These are phyloP conservation scores for Echria macrotheca DNA, from an alignment of 495 filamentous ascomycete species.

Conservation along the genomic window DNA sequence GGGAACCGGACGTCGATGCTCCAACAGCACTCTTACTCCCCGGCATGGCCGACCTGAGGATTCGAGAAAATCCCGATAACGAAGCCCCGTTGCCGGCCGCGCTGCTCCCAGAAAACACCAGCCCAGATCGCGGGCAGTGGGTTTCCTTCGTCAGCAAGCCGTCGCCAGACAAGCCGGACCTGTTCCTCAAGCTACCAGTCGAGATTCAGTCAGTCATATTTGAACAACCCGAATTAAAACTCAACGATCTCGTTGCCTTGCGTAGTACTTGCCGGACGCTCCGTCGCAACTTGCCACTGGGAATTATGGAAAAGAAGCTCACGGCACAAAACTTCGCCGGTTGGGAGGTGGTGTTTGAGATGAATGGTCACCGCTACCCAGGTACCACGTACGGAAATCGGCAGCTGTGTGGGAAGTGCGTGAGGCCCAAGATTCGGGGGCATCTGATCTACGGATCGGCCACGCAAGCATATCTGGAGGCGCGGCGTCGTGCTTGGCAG, in stretches of 20 bases:
- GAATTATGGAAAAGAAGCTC: conserved; percentile 3
- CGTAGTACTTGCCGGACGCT: neutral
- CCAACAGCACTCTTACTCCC: neutral
- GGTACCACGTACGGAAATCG: conserved; percentile 8
- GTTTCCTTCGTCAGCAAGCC: neutral
- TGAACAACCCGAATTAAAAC: neutral
- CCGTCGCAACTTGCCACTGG: neutral
- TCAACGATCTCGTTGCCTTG: conserved; percentile 2
- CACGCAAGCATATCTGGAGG: neutral
- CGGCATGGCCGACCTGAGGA: neutral
- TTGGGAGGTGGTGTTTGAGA: conserved; percentile 10
- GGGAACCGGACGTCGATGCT: neutral
- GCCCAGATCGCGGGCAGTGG: neutral
- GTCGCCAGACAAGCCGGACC: neutral
- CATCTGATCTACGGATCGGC: neutral
- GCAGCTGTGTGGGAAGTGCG: conserved; percentile 4
- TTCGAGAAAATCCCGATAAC: neutral
- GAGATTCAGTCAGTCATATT: neutral
- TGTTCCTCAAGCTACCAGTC: neutral
- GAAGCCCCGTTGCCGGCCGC: neutral
- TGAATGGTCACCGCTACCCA: conserved; percentile 3
- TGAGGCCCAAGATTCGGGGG: neutral
- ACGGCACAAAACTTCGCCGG: conserved; percentile 5
- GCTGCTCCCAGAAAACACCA: neutral
- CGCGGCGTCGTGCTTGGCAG: neutral